phyloP scores from a whole-genome alignment of 441 rosid species.

The Gossypium davidsonii region DNA sequence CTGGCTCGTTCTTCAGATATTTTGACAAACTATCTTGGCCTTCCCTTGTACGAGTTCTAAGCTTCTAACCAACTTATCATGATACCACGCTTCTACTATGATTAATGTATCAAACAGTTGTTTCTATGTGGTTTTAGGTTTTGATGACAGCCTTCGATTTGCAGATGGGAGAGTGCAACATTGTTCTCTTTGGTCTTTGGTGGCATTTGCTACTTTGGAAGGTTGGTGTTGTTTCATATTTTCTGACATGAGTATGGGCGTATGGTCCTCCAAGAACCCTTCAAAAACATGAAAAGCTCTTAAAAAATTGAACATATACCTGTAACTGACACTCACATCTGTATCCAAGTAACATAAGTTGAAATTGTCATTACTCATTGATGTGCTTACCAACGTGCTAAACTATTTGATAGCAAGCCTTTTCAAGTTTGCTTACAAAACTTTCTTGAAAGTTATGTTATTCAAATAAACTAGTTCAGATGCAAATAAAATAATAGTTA shows the following conservation, averaged over 20 bases:
- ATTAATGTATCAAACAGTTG: conserved; percentile 12
- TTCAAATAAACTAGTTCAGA: no score
- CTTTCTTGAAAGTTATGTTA: no score
- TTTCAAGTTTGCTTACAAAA: no score
- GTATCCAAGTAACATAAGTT: background rate
- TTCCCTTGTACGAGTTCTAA: conserved; percentile 53
- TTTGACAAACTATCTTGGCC: conserved; percentile 62
- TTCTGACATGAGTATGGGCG: background rate
- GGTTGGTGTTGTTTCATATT: conserved; percentile 34
- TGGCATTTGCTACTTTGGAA: conserved; percentile 82
- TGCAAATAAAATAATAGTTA: no score
- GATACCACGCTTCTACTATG: background rate
- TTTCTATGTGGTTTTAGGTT: conserved; percentile 16
- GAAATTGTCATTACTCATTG: background rate
- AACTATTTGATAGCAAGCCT: background rate
- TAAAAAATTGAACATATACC: background rate
- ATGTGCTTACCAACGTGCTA: background rate
- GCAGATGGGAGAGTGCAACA: conserved; percentile 90
- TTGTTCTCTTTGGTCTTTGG: conserved; percentile 69
- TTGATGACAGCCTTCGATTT: conserved; percentile 37
- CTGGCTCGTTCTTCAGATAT: conserved; percentile 95
- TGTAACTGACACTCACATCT: background rate
- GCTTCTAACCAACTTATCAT: background rate
- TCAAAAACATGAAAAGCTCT: background rate
- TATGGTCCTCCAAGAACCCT: background rate